Evolutionary conservation across 805 yeast species (phyloP).

Genomic region (Metschnikowia matae): DNA sequence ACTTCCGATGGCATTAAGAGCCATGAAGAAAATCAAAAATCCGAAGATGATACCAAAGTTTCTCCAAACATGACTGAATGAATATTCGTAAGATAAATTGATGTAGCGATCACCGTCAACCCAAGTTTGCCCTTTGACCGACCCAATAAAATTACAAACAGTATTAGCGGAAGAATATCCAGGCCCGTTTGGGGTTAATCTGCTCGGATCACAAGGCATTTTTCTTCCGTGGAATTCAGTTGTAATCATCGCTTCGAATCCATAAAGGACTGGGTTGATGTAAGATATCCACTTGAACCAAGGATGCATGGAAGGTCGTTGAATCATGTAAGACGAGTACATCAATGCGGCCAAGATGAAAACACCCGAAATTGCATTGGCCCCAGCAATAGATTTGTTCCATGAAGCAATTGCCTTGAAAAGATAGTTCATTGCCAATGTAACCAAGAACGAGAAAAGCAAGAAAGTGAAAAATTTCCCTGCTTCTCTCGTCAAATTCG

Average conservation of each 20-base stretch:
- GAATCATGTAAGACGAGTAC: constrained; percentile 32
- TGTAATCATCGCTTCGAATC: constrained; percentile 27
- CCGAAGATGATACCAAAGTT: constrained; percentile 46
- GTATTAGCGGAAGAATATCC: constrained; percentile 17
- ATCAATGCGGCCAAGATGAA: constrained; percentile 29
- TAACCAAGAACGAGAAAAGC: constrained; percentile 44
- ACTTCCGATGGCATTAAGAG: constrained; percentile 23
- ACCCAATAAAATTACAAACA: constrained; percentile 15
- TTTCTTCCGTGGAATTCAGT: constrained; percentile 29
- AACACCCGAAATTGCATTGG: constrained; percentile 54
- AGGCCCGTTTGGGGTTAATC: constrained; percentile 25
- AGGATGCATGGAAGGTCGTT: constrained; percentile 31
- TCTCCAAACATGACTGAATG: constrained; percentile 43
- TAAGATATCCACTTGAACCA: constrained; percentile 40
- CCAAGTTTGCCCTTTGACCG: constrained; percentile 15
- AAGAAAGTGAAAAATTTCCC: constrained; percentile 53
- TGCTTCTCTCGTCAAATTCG: constrained; percentile 46
- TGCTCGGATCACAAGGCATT: constrained; percentile 23
- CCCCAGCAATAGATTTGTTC: constrained; percentile 50
- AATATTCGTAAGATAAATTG: constrained; percentile 29
- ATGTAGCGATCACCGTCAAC: constrained; percentile 32
- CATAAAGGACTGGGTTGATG: constrained; percentile 28
- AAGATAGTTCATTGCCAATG: constrained; percentile 50
- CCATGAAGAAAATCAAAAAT: constrained; percentile 14
- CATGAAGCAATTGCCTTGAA: constrained; percentile 53